Percentiles rank a stretch among this genome's conserved stretches.
These are phyloP conservation scores for Asterochloris erici DNA, from an alignment of 139 green algal genomes.

Conservation along the genomic window DNA sequence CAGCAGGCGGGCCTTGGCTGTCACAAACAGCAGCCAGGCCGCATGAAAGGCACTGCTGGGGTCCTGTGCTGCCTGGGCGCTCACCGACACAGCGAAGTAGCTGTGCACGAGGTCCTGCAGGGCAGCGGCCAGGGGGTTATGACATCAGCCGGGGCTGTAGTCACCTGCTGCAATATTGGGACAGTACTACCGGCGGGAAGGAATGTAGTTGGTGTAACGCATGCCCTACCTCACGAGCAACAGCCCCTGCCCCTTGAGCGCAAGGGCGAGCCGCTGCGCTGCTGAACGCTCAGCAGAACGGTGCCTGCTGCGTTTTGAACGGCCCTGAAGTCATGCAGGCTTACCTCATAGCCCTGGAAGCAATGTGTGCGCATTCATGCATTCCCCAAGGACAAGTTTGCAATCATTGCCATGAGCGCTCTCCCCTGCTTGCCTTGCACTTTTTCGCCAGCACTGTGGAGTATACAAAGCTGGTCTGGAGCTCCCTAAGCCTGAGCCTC, in stretches of 20 bases:
- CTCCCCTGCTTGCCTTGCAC: neutral
- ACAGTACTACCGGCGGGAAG: too few species aligned
- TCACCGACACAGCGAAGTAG: constrained; percentile 12
- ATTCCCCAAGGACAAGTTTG: neutral
- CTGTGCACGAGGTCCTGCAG: constrained; percentile 21
- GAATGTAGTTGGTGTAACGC: too few species aligned
- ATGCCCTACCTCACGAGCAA: too few species aligned
- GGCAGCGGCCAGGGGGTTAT: too few species aligned
- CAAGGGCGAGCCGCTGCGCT: too few species aligned
- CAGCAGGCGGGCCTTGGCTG: constrained; percentile 31
- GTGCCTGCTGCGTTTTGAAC: neutral
- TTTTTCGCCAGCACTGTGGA: constrained; percentile 29
- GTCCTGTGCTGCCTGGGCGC: neutral
- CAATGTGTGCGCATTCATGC: neutral
- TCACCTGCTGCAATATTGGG: too few species aligned
- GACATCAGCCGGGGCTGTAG: too few species aligned
- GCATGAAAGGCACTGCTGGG: neutral
- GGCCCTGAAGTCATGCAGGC: neutral
- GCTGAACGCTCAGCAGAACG: neutral
- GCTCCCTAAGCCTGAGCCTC: constrained; percentile 23
- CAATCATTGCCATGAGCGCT: neutral
- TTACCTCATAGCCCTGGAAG: neutral
- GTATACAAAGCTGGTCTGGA: constrained; percentile 31
- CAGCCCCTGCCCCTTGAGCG: neutral
- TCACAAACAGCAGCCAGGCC: constrained; percentile 35